Percentiles rank a stretch among this genome's conserved stretches.
Evolutionary conservation across 2,329 filamentous ascomycete genomes (phyloP).

Genomic region (Clonostachys solani): DNA sequence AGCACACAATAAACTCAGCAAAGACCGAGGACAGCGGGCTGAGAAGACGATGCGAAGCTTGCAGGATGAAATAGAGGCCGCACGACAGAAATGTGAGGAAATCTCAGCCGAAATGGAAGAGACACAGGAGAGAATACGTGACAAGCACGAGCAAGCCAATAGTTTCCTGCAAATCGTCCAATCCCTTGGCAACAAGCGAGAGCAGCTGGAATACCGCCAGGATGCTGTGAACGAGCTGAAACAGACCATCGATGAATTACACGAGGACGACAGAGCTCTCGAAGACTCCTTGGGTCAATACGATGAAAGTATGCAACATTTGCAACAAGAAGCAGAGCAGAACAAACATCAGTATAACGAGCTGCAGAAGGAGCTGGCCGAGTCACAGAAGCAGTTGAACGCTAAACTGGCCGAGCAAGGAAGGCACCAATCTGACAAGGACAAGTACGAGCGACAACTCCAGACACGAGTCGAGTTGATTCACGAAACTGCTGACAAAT

Average conservation of each 20-base stretch:
- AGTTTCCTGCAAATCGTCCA: constrained; percentile 72
- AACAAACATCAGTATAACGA: constrained; percentile 62
- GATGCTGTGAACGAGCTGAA: constrained; percentile 67
- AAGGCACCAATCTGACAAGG: constrained; percentile 79
- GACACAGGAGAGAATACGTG: constrained; percentile 51
- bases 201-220: constrained; percentile 67
- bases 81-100: constrained; percentile 53
- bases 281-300: constrained; percentile 71
- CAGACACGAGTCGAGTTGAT: constrained; percentile 68
- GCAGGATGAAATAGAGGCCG: constrained; percentile 59
- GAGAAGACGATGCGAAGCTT: constrained; percentile 63
- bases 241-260: constrained; percentile 69
- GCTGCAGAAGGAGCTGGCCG: constrained; percentile 46
- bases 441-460: constrained; percentile 79
- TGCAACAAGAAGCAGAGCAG: constrained; percentile 57
- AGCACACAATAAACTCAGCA: constrained; percentile 74
- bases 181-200: constrained; percentile 70
- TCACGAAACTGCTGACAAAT: constrained; percentile 69
- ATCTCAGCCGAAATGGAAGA: constrained; percentile 58
- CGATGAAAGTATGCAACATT: constrained; percentile 65
- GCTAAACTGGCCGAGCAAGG: constrained; percentile 63
- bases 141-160: constrained; percentile 69
- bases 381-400: constrained; percentile 40
- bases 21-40: constrained; percentile 73
- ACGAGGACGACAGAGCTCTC: constrained; percentile 74